Evolutionary conservation across 495 filamentous ascomycete species (phyloP).

Genomic region (Margaritispora aquatica): DNA sequence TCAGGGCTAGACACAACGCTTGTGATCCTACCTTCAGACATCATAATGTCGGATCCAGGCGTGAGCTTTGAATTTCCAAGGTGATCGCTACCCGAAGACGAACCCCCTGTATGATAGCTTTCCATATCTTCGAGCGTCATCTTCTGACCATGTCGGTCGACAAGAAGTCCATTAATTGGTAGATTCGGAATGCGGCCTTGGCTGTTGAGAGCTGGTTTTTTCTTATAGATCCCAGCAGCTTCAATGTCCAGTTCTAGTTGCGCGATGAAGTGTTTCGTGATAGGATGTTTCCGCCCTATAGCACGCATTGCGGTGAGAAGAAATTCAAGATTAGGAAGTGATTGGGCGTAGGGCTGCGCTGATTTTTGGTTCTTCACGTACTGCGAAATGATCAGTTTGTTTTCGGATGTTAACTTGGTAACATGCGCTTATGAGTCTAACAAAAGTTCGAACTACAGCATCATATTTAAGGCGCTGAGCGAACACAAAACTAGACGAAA

Average conservation of each 20-base stretch:
- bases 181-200: not conserved
- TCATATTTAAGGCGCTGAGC: not conserved
- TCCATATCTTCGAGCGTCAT: conserved; percentile 7
- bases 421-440: not conserved
- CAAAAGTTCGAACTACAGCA: not conserved
- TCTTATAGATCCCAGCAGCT: conserved; percentile 2
- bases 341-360: conserved; percentile 69
- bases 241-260: conserved; percentile 90
- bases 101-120: not conserved
- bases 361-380: conserved; percentile 81
- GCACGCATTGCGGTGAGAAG: conserved; percentile 81
- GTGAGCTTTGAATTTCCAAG: not conserved
- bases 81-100: not conserved
- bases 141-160: not conserved
- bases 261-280: conserved; percentile 89
- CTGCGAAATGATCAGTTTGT: not conserved
- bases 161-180: conserved; percentile 8
- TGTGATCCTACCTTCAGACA: not conserved
- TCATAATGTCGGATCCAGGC: not conserved
- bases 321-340: conserved; percentile 77
- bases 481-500: not conserved
- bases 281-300: conserved; percentile 75
- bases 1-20: not conserved
- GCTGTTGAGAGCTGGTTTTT: not conserved
- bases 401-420: not conserved